Conservation (phyloP, 2,329 filamentous ascomycete genomes). For the Talaromyces sp. region DNA sequence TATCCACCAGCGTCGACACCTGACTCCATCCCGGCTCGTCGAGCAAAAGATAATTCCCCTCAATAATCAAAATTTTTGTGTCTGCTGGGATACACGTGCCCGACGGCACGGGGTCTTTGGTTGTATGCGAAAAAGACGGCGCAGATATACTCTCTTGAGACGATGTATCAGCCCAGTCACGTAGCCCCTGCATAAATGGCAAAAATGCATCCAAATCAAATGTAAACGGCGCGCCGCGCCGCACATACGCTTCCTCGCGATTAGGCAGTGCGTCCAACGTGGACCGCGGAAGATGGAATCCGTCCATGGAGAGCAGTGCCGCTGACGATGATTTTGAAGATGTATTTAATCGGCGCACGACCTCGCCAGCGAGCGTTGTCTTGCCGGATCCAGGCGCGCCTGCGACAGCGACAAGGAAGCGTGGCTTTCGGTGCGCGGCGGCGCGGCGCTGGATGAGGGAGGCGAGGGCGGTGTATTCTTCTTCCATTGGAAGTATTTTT, state of each 20-base stretch:
- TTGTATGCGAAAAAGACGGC: conserved; percentile 32
- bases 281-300: conserved; percentile 31
- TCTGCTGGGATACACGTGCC: conserved; percentile 22
- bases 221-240: conserved; percentile 36
- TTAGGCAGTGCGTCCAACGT: conserved; percentile 29
- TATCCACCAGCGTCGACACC: conserved; percentile 34
- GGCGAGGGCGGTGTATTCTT: background rate
- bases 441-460: background rate
- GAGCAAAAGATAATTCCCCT: conserved; percentile 26
- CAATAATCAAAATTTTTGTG: conserved; percentile 19
- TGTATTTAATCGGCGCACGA: conserved; percentile 24
- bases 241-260: conserved; percentile 27
- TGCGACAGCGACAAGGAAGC: conserved; percentile 17
- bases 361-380: conserved; percentile 27
- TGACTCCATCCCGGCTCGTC: conserved; percentile 26
- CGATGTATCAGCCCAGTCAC: conserved; percentile 21
- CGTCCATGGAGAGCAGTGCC: conserved; percentile 32
- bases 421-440: background rate
- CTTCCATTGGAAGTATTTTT: background rate
- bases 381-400: conserved; percentile 32
- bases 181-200: conserved; percentile 22
- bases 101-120: conserved; percentile 30
- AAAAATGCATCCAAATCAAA: conserved; percentile 30
- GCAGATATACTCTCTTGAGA: conserved; percentile 17
- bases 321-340: background rate